Evolutionary conservation across 768 basidiomycete species (phyloP).

Genomic region (Pisolithus albus): DNA sequence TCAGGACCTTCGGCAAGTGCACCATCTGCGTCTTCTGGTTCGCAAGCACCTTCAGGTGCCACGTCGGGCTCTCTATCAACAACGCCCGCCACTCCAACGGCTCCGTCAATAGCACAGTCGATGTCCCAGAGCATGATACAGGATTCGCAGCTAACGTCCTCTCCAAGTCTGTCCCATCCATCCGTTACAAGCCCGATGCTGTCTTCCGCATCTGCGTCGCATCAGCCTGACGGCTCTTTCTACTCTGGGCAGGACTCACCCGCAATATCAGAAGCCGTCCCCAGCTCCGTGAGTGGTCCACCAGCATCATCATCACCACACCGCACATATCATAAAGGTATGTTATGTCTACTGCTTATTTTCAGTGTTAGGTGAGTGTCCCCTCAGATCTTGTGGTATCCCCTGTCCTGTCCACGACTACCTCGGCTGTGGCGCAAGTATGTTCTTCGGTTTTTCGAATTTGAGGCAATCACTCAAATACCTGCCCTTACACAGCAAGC

Average conservation of each 20-base stretch:
- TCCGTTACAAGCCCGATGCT: constrained; percentile 78
- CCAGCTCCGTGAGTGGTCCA: constrained; percentile 38
- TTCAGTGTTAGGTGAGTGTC: constrained; percentile 15
- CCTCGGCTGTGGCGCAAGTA: constrained; percentile 36
- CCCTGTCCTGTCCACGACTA: constrained; percentile 36
- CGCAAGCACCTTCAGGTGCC: constrained; percentile 31
- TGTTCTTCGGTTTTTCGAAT: constrained; percentile 15
- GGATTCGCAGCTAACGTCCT: constrained; percentile 44
- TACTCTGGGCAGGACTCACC: constrained; percentile 71
- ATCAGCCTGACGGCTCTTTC: constrained; percentile 60
- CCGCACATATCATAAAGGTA: constrained; percentile 46
- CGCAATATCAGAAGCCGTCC: constrained; percentile 59
- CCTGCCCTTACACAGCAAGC: constrained; percentile 29
- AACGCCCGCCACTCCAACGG: constrained; percentile 35
- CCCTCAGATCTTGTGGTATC: constrained; percentile 39
- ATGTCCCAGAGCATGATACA: constrained; percentile 25
- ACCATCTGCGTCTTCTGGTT: constrained; percentile 35
- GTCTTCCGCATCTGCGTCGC: constrained; percentile 60
- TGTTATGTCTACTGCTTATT: constrained; percentile 14
- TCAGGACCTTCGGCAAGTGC: constrained; percentile 29
- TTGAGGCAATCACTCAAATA: constrained; percentile 13
- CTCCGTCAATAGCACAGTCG: constrained; percentile 32
- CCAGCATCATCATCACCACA: constrained; percentile 59
- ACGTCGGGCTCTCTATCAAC: constrained; percentile 30
- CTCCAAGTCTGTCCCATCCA: constrained; percentile 81